Conservation (phyloP, 2,329 filamentous ascomycete genomes). For the Pseudocercospora musae region DNA sequence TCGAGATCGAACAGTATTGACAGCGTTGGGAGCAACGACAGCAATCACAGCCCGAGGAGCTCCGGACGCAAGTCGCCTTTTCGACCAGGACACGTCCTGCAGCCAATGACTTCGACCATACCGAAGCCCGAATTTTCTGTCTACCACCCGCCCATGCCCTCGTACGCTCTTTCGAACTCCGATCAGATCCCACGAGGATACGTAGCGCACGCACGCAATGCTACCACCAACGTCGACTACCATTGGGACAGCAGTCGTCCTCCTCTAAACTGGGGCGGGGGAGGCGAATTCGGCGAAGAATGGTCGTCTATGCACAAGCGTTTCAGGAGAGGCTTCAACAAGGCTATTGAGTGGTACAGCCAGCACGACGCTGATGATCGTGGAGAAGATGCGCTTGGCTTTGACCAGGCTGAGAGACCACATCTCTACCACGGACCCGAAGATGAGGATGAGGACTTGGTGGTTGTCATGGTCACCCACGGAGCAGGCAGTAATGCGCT, state of each 20-base stretch:
- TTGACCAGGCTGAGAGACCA: constrained; percentile 34
- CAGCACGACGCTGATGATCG: constrained; percentile 39
- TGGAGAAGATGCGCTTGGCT: constrained; percentile 34
- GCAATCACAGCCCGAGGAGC: constrained; percentile 10
- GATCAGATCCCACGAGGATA: constrained; percentile 84
- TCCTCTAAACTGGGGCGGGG: constrained; percentile 78
- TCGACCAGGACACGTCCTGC: constrained; percentile 24
- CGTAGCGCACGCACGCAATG: constrained; percentile 83
- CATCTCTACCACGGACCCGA: constrained; percentile 45
- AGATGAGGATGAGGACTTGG: constrained; percentile 67
- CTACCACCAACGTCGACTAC: constrained; percentile 82
- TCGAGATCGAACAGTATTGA: constrained; percentile 48
- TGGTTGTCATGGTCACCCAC: constrained; percentile 86
- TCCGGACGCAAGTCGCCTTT: constrained; percentile 31
- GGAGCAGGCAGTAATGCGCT: constrained; percentile 94
- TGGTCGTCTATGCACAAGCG: constrained; percentile 94
- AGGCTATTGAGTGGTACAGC: constrained; percentile 79
- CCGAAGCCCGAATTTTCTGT: constrained; percentile 34
- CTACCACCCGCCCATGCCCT: constrained; percentile 74
- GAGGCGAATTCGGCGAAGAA: constrained; percentile 85
- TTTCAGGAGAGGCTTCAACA: constrained; percentile 74
- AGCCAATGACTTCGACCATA: constrained; percentile 27
- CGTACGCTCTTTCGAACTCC: constrained; percentile 76
- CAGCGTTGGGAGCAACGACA: constrained; percentile 34
- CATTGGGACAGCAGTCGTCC: constrained; percentile 90